phyloP scores from a whole-genome alignment of 768 basidiomycete species.

The Candolleomyces eurysporus region DNA sequence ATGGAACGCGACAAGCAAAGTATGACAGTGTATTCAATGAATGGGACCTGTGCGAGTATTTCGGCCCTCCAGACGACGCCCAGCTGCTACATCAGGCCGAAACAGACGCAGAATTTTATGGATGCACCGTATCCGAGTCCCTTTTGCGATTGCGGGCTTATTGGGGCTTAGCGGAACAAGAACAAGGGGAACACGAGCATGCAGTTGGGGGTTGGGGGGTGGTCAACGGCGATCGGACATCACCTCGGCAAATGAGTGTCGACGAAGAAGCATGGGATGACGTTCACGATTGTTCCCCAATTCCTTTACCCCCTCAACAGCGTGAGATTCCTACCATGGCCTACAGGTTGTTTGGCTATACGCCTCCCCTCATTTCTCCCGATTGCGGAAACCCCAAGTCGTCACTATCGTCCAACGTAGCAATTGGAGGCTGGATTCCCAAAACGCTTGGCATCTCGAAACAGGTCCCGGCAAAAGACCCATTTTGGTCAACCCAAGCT shows the following conservation, averaged over 20 bases:
- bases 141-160: not conserved
- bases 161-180: not conserved
- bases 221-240: not conserved
- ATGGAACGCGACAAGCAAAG: not conserved
- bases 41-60: not conserved
- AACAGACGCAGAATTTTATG: not conserved
- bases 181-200: not conserved
- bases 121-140: not conserved
- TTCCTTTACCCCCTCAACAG: no score
- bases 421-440: no score
- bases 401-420: not conserved
- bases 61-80: not conserved
- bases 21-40: not conserved
- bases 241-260: not conserved
- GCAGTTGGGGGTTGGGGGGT: not conserved
- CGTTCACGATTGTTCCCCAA: no score
- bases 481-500: no score
- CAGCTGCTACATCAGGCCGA: not conserved
- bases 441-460: no score
- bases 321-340: not conserved
- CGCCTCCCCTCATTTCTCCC: not conserved
- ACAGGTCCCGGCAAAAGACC: no score
- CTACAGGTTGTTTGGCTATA: not conserved
- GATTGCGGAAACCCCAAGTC: not conserved
- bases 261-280: not conserved